Evolutionary conservation across 2,329 filamentous ascomycete species (phyloP).

Genomic region (Ambrosiella xylebori): DNA sequence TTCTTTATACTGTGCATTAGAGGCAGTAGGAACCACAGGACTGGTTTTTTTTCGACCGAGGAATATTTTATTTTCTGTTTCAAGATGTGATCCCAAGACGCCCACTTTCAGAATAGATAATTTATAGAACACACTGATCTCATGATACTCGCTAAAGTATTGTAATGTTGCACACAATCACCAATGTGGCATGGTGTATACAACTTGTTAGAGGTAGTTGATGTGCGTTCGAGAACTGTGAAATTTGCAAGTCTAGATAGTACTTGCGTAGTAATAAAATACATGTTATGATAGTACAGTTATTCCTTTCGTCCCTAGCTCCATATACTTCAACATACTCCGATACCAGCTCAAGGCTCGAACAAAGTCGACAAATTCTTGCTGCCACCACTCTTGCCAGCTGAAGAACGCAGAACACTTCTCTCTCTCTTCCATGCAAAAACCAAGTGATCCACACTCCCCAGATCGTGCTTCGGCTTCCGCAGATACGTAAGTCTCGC

Average conservation of each 20-base stretch:
- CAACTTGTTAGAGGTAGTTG: background rate
- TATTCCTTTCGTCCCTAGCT: background rate
- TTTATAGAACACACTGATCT: background rate
- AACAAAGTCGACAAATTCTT: conserved; percentile 14
- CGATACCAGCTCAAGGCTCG: conserved; percentile 6
- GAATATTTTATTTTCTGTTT: background rate
- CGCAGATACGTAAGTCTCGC: conserved; percentile 85
- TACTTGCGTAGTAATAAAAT: background rate
- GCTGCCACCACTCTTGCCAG: conserved; percentile 10
- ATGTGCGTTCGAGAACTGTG: background rate
- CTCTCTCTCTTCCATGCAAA: conserved; percentile 31
- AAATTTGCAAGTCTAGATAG: background rate
- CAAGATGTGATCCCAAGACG: background rate
- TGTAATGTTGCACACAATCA: background rate
- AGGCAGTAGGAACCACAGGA: conserved; percentile 3
- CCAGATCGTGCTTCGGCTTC: conserved; percentile 71
- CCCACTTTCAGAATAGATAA: background rate
- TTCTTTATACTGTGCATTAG: background rate
- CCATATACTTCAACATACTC: background rate
- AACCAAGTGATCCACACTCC: conserved; percentile 68
- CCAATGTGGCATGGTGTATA: background rate
- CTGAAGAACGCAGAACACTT: conserved; percentile 20
- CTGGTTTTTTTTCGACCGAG: background rate
- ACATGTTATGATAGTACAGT: background rate
- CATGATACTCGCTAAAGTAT: too few species aligned